phyloP scores from a whole-genome alignment of 2,329 filamentous ascomycete genomes.

The Didymella exigua region DNA sequence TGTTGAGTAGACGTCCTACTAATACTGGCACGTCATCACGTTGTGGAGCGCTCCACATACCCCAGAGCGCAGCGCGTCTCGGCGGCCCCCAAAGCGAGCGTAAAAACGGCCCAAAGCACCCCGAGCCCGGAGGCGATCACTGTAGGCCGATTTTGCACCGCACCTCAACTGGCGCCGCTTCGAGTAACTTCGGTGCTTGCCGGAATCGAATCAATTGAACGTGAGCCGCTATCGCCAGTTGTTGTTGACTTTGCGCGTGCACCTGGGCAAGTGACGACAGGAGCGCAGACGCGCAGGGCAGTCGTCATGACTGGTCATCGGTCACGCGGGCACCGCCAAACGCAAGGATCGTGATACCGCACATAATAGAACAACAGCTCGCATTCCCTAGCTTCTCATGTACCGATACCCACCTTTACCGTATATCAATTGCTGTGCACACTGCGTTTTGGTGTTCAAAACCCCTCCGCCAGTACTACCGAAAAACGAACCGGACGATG shows the following conservation, averaged over 20 bases:
- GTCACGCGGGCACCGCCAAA: constrained; percentile 10
- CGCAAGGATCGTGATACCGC: not conserved
- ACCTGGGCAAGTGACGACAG: not conserved
- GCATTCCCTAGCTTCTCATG: not conserved
- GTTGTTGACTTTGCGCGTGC: constrained; percentile 2
- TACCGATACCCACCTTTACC: constrained; percentile 1
- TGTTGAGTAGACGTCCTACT: constrained; percentile 4
- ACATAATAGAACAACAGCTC: constrained; percentile 8
- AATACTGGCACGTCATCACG: constrained; percentile 11
- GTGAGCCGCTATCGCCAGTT: not conserved
- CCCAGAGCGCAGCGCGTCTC: constrained; percentile 10
- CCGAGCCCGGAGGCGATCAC: not conserved
- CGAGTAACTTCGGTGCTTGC: not conserved
- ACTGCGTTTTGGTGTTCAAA: not conserved
- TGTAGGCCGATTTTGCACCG: not conserved
- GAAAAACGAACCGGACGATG: constrained; percentile 22
- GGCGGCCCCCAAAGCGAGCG: not conserved
- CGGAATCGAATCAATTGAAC: not conserved
- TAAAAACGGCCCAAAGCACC: not conserved
- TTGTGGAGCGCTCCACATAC: constrained; percentile 14
- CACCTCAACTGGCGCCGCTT: not conserved
- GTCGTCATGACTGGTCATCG: constrained; percentile 12
- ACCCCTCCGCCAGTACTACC: not conserved
- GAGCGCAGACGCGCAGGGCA: constrained; percentile 2
- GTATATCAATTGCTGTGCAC: not conserved